Conservation (phyloP, 2,329 filamentous ascomycete genomes). For the Claviceps sorghi region DNA sequence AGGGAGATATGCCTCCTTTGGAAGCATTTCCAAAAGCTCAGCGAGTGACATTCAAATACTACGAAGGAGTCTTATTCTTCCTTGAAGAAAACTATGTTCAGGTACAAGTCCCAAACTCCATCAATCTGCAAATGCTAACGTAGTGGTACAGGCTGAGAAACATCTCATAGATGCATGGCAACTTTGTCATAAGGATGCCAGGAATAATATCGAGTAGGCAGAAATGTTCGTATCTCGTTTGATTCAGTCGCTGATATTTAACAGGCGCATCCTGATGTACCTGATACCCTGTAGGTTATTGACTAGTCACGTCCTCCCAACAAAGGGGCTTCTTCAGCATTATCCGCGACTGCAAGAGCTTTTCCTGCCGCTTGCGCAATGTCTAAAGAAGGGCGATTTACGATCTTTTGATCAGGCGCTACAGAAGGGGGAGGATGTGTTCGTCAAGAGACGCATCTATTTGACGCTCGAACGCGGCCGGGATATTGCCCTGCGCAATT, state of each 20-base stretch:
- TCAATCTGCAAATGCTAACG: not conserved
- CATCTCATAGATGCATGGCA: constrained; percentile 67
- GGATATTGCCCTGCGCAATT: constrained; percentile 81
- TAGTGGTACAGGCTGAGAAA: constrained; percentile 49
- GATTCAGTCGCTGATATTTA: constrained; percentile 10
- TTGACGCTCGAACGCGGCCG: constrained; percentile 83
- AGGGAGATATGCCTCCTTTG: constrained; percentile 66
- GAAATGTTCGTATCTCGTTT: not conserved
- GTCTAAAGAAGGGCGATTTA: constrained; percentile 72
- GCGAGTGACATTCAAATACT: constrained; percentile 91
- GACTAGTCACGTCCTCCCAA: constrained; percentile 75
- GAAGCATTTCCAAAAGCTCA: constrained; percentile 76
- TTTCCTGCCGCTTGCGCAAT: constrained; percentile 62
- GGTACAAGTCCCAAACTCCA: constrained; percentile 26
- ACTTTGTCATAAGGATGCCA: constrained; percentile 60
- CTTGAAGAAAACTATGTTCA: constrained; percentile 83
- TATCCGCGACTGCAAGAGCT: constrained; percentile 64
- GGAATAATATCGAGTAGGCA: constrained; percentile 65
- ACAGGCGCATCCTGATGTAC: constrained; percentile 79
- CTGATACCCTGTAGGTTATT: constrained; percentile 87
- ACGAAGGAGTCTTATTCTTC: constrained; percentile 84
- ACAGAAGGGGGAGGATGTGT: constrained; percentile 71
- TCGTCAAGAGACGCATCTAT: constrained; percentile 86
- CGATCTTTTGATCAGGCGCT: constrained; percentile 73
- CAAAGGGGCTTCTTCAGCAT: constrained; percentile 50